Evolutionary conservation across 2,329 filamentous ascomycete species (phyloP), one percentile per base, ranked within the genome.

Genomic region (Ophiostoma angusticollis): DNA sequence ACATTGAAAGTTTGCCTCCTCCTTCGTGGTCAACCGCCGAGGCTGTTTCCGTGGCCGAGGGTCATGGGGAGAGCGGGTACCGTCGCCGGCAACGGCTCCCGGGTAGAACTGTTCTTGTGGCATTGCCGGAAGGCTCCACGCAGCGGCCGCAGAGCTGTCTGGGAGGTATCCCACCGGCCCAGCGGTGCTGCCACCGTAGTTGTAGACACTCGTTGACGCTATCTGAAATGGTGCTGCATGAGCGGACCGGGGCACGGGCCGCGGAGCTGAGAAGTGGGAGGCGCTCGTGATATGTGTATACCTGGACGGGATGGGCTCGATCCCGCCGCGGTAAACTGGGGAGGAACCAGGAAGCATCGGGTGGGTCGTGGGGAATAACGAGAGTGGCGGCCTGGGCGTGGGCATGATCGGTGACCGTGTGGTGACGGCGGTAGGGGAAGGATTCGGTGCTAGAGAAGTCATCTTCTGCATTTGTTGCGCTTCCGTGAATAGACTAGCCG

Each of bases 1-100:
- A 54, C 86, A 93, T 46, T 72, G 67, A 57, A 74, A 80, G 49
- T 77, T 83, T 39, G 80, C 80, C 49, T 83, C 78, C 46, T 79
- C 78, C 42, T 70, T 71, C 14, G 77, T 76, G 2, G 74, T 79
- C 49, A 70, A 65, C 49, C 68, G 69, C 31, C 72, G 64, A 14
- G 63, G 59, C 11, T 57, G 52, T 47, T 58, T 55, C 47, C 52
- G 59, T 13, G 53, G 56, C 43, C 50, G 53, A 49, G 39, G 49
- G 46, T 35, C 46, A 3, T 14, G 30, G 14, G 12, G 6, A 4
- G 32, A 37, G 13, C 14, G 14, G 12, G 8, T 8, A 24, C 21
- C 5, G 13, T 6, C 14, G 9, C 7, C 9, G 23, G 18, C 8
- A 18, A 8, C 27, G 35, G 40, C 13, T 34, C 17, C 16, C n/a